Evolutionary conservation across 495 filamentous ascomycete genomes (phyloP), one percentile per base, ranked within the genome.

Genomic region (Aspergillus ellipticus): DNA sequence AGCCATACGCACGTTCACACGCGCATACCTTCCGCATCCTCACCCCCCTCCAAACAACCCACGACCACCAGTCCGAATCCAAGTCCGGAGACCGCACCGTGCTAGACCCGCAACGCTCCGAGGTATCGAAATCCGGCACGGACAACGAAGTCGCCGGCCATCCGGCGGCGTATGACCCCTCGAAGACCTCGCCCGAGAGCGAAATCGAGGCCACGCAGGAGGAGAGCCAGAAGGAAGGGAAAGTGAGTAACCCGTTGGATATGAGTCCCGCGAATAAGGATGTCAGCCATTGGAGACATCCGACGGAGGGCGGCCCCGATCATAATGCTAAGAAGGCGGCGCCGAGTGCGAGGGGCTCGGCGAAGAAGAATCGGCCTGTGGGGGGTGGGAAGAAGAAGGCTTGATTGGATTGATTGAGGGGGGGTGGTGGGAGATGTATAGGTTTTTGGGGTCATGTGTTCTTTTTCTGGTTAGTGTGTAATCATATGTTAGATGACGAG

Each of bases 261-360:
- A 77, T 86, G 42, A 84, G 80, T 46, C 78, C 81, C 0, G 82
- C 79, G 19, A 88, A 89, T 62, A 75, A 70, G 37, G 81, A 83
- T 7, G 76, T 83, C n/a, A 83, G 76, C 53, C 65, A 76, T 58
- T 73, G 70, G 63, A 65, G 78, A 53, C 68, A 66, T 6, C 54
- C 66, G 26, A 61, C 63, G 48, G 79, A 85, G 61, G 79, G 76
- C 0, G 81, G 76, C 7, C 64, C 79, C 16, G 76, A 77, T 56
- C 69, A 66, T 19, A 73, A 72, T 52, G 68, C 51, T 20, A 71
- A 74, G 15, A 73, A 72, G 51, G 63, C 58, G 33, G 70, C 58
- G 47, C 66, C 66, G 29, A 84, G 81, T 68, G 61, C 74, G 10
- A 72, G 72, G 35, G 78, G 82, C 7, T 63, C 66, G 59, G 60